These are phyloP conservation scores for Pythium diclinum DNA, from an alignment of 352 stramenopile genomes.

Conservation along the genomic window DNA sequence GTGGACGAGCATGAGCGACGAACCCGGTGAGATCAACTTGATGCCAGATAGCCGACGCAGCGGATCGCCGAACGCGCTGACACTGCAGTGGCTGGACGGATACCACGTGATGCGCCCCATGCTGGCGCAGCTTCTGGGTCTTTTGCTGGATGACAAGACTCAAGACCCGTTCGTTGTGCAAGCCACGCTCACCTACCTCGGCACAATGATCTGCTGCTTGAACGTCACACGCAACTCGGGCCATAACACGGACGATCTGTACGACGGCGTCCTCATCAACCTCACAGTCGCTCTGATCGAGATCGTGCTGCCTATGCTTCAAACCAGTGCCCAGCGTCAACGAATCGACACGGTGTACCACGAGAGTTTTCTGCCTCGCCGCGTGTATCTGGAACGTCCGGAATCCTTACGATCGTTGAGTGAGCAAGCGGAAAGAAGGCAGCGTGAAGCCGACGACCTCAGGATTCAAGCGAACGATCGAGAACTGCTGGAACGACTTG, in stretches of 20 bases:
- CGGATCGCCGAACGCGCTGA: slow-evolving; percentile 30
- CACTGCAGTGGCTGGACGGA: slow-evolving; percentile 48
- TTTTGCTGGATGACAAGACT: slow-evolving; percentile 29
- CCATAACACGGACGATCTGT: slow-evolving; percentile 40
- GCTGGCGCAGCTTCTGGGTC: slow-evolving; percentile 32
- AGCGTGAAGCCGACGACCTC: slow-evolving; percentile 13
- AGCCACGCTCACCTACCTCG: slow-evolving; percentile 59
- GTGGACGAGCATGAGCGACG: slow-evolving; percentile 62
- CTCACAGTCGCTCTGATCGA: slow-evolving; percentile 47
- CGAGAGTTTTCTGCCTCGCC: slow-evolving; percentile 39
- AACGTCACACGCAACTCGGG: slow-evolving; percentile 45
- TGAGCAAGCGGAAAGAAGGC: slow-evolving; percentile 5
- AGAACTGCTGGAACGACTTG: not conserved
- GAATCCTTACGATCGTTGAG: slow-evolving; percentile 23
- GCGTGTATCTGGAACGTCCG: slow-evolving; percentile 36
- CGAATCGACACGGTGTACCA: slow-evolving; percentile 56
- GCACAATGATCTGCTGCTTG: slow-evolving; percentile 28
- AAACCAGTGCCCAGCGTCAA: slow-evolving; percentile 24
- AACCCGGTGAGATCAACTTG: slow-evolving; percentile 46
- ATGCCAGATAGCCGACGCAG: slow-evolving; percentile 26
- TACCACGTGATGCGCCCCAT: slow-evolving; percentile 34
- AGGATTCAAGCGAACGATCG: slow-evolving; percentile 14
- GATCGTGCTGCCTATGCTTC: slow-evolving; percentile 36
- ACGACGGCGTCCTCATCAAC: slow-evolving; percentile 74
- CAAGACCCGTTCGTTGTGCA: slow-evolving; percentile 55